phyloP scores from a whole-genome alignment of 768 basidiomycete genomes.

The Trametes sanguinea region DNA sequence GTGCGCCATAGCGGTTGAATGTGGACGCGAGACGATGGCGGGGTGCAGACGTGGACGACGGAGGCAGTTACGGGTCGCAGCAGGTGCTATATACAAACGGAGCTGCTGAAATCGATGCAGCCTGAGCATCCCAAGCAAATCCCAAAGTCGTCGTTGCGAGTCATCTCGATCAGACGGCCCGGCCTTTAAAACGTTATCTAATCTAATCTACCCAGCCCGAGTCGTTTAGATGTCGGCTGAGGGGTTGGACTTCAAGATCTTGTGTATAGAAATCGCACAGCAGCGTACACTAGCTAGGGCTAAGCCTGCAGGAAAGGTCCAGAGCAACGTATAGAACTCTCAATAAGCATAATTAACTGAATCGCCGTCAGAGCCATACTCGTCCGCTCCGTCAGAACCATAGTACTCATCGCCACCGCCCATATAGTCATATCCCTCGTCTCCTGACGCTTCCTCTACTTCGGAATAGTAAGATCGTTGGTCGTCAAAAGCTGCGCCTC shows the following conservation, averaged over 20 bases:
- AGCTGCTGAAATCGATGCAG: slow-evolving; percentile 34
- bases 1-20: slow-evolving; percentile 50
- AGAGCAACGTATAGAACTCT: too few relatives aligned
- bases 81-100: slow-evolving; percentile 26
- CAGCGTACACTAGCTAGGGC: too few relatives aligned
- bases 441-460: neutral
- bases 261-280: too few relatives aligned
- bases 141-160: slow-evolving; percentile 22
- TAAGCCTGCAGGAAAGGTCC: too few relatives aligned
- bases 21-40: slow-evolving; percentile 20
- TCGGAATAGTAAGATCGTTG: neutral
- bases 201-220: neutral
- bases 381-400: too few relatives aligned
- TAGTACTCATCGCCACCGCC: neutral
- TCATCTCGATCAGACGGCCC: slow-evolving; percentile 16
- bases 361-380: too few relatives aligned
- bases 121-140: slow-evolving; percentile 35
- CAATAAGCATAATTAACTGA: too few relatives aligned
- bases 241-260: too few relatives aligned
- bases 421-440: neutral
- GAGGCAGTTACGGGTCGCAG: slow-evolving; percentile 11
- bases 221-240: too few relatives aligned
- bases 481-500: neutral
- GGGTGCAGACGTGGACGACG: slow-evolving; percentile 13
- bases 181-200: slow-evolving; percentile 1